phyloP scores from a whole-genome alignment of 768 basidiomycete species.

The Mycena galericulata region DNA sequence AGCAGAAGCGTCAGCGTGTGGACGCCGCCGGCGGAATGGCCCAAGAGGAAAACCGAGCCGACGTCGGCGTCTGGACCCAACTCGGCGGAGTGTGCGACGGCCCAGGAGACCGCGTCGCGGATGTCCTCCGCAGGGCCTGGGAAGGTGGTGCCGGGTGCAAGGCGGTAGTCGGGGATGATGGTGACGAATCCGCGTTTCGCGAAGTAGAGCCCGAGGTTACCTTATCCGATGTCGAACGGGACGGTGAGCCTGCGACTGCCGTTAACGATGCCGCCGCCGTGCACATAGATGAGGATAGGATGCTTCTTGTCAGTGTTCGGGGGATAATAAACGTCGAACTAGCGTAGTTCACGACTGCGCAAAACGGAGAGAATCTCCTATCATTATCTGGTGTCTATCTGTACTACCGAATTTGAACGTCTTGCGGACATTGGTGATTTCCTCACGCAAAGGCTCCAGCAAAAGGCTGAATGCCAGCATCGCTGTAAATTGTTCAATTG shows the following conservation, averaged over 20 bases:
- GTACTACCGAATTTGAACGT: slow-evolving; percentile 69
- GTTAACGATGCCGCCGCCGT: slow-evolving; percentile 72
- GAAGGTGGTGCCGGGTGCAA: slow-evolving; percentile 67
- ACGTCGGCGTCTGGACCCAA: slow-evolving; percentile 54
- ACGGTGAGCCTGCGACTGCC: slow-evolving; percentile 62
- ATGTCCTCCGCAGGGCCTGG: slow-evolving; percentile 69
- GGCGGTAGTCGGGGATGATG: slow-evolving; percentile 78
- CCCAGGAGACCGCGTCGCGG: slow-evolving; percentile 70
- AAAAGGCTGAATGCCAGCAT: slow-evolving; percentile 61
- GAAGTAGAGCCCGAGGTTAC: slow-evolving; percentile 72
- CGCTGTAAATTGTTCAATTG: slow-evolving; percentile 55
- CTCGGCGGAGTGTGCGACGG: slow-evolving; percentile 49
- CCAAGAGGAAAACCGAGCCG: slow-evolving; percentile 60
- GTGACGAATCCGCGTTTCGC: slow-evolving; percentile 68
- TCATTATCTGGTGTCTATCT: slow-evolving; percentile 62
- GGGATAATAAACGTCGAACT: slow-evolving; percentile 81
- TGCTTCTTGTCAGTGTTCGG: slow-evolving; percentile 38
- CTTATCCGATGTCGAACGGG: slow-evolving; percentile 64
- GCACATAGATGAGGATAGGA: slow-evolving; percentile 72
- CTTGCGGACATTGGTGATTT: slow-evolving; percentile 60
- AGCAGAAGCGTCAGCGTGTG: slow-evolving; percentile 61
- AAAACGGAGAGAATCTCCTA: background rate
- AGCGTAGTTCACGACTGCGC: background rate
- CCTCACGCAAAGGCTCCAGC: slow-evolving; percentile 57
- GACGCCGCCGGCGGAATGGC: slow-evolving; percentile 72